A percentile compares a stretch with the other conserved stretches of the same genome.
Conservation (phyloP, 129 eudicot genomes). For the Helianthus annuus region HanXRQr2.0-SUNRISE NC_035438.2:117829293-117829792, state of each 20-base stretch:
- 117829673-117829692: not conserved
- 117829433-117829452: not conserved
- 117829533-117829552: not conserved
- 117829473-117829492: not conserved
- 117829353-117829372: not conserved
- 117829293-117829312: not conserved
- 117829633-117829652: not conserved
- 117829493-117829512: not conserved
- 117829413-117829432: not conserved
- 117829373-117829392: not conserved
- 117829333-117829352: not conserved
- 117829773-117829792: not conserved
- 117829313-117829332: not conserved
- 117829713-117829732: not conserved
- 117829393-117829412: not conserved
- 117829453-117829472: not conserved
- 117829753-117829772: conserved; percentile 1
- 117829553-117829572: not conserved
- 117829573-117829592: not conserved
- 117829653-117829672: not conserved
- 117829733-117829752: not conserved
- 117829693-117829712: not conserved
- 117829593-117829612: not conserved
- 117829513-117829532: not conserved
- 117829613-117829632: not conserved